Base-by-base conservation (phyloP, 2,329 filamentous ascomycete species). In the Trichophyton mentagrophytes region DNA sequence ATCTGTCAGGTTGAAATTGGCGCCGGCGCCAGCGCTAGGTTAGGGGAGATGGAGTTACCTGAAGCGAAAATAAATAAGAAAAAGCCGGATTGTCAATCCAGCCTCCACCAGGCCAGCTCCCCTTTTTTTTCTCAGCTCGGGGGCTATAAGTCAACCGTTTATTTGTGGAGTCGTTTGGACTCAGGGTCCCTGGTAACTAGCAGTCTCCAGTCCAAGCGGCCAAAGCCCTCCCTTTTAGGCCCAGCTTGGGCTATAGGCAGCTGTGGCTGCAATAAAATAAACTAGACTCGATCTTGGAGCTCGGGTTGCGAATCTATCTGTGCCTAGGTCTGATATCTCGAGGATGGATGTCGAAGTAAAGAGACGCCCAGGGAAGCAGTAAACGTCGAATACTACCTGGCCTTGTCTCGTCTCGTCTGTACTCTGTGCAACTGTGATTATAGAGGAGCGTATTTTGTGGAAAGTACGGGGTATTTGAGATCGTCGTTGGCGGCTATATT, bases 11-110 rank as follows among this genome's bases (percentile, higher is more conserved):
- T 36, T 55, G 49, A 5, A 55, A 55, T 27, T 36, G 49, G 17
- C 49, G 30, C 49, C n/a, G 25, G 47, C 47, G 47, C 47, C 17
- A 4, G 49, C 49, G 27, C 49, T 38, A 55, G 49, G 27, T 27
- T 55, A 55, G 49, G 49, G 17, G 49, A 36, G 49, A 55, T 55
- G 49, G 49, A 55, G 49, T 55, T 55, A 55, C 30, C 49, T 55
- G 49, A 55, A 55, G 49, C 49, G 49, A 55, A 55, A 17, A 38
- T 13, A 38, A 38, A 38, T 38, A 44, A 44, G n/a, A 38, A 38
- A 44, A 44, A 5, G 6, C n/a, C 40, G 15, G 13, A 17, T 15
- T 49, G 20, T 27, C 20, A 15, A n/a, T 20, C 49, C 49, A 33
- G 49, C 27, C 17, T 36, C 38, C 49, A 22, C 20, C 46, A 15